A percentile compares a stretch with the other conserved stretches of the same genome.
Conservation (phyloP, 257 asterid genomes). For the Solanum pennellii region DNA sequence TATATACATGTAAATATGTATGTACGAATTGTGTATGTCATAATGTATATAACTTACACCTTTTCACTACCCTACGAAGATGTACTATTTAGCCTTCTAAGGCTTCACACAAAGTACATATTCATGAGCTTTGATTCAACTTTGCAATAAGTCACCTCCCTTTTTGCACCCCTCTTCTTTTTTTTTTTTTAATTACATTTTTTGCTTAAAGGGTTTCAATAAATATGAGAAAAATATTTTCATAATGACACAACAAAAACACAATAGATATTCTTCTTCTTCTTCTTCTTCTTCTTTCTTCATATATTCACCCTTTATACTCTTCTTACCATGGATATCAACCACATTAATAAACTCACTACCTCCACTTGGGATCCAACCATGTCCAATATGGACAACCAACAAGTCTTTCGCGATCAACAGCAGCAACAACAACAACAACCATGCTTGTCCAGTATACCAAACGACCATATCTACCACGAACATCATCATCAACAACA, state of each 20-base stretch:
- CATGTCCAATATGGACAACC: slow-evolving; percentile 16
- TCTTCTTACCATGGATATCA: slow-evolving; percentile 27
- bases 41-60: not conserved
- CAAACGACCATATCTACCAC: not conserved
- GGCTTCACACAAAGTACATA: not conserved
- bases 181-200: not conserved
- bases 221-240: not conserved
- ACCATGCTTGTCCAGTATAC: not conserved
- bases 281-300: not conserved
- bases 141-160: not conserved
- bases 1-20: not conserved
- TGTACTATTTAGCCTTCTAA: not conserved
- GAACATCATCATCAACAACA: slow-evolving; percentile 1
- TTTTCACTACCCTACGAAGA: not conserved
- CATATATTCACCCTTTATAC: not conserved
- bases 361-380: slow-evolving; percentile 19
- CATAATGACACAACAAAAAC: not conserved
- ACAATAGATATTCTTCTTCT: not conserved
- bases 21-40: not conserved
- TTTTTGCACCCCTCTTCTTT: not conserved
- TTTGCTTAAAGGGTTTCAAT: not conserved
- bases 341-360: slow-evolving; percentile 23
- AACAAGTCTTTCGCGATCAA: not conserved
- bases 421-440: not conserved
- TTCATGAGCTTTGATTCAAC: not conserved